Conservation (phyloP, 2,329 filamentous ascomycete genomes). For the Pseudogymnoascus pannorum region DNA sequence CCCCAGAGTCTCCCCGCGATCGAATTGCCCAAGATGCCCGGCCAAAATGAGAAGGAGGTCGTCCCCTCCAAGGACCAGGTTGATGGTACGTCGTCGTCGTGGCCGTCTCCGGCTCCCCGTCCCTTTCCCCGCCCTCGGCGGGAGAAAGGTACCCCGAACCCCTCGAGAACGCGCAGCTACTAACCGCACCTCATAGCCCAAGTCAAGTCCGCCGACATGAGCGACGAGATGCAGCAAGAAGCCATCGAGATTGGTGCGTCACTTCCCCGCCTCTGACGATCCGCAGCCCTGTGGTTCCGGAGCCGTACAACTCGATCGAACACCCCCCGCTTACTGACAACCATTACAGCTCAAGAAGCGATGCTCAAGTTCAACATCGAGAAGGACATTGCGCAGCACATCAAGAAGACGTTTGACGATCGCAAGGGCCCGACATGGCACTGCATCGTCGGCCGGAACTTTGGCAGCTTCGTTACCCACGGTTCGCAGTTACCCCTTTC, state of each 20-base stretch:
- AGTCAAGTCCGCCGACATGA: conserved; percentile 98
- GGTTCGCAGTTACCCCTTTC: conserved; percentile 47
- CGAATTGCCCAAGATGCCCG: conserved; percentile 19
- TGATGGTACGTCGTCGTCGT: conserved; percentile 22
- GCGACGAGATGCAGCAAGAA: conserved; percentile 94
- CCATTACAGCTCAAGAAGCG: conserved; percentile 54
- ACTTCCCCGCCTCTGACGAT: background rate
- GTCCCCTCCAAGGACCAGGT: conserved; percentile 22
- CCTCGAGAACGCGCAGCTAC: background rate
- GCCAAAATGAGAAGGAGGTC: conserved; percentile 19
- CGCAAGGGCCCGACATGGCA: conserved; percentile 98
- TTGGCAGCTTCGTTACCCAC: conserved; percentile 97
- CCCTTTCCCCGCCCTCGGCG: conserved; percentile 11
- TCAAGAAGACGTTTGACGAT: conserved; percentile 96
- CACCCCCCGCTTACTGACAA: conserved; percentile 22
- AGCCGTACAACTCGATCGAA: no score
- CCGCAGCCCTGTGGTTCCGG: no score
- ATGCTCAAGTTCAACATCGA: conserved; percentile 67
- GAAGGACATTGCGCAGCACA: conserved; percentile 92
- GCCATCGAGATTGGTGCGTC: conserved; percentile 88
- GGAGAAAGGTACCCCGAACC: background rate
- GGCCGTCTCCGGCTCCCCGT: background rate
- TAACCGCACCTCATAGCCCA: conserved; percentile 53
- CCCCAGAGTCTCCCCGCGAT: conserved; percentile 2
- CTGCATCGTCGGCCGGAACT: conserved; percentile 97